phyloP scores from a whole-genome alignment of 371 early-diverging fungal genomes.

The Vittaforma corneae region DNA sequence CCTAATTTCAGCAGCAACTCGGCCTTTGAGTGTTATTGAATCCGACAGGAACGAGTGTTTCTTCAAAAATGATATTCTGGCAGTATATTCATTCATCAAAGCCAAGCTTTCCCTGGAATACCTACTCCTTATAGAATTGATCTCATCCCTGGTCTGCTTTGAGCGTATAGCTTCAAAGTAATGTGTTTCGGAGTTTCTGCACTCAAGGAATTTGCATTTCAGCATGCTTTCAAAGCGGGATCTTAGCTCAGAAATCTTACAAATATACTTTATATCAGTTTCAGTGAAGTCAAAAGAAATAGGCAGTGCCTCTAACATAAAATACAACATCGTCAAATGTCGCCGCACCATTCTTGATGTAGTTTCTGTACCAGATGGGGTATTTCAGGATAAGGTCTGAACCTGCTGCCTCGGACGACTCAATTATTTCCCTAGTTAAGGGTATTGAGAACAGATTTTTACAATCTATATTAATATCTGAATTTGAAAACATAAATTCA shows the following conservation, averaged over 20 bases:
- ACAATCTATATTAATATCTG: too few species aligned
- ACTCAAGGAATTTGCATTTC: constrained; percentile 12
- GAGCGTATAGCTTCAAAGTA: constrained; percentile 26
- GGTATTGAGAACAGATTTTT: neutral
- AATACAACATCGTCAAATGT: constrained; percentile 17
- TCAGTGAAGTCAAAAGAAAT: constrained; percentile 24
- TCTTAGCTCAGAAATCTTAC: constrained; percentile 9
- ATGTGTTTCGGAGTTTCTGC: constrained; percentile 39
- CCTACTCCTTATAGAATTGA: constrained; percentile 24
- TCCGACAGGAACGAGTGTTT: constrained; percentile 41
- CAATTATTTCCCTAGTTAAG: neutral
- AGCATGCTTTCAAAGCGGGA: neutral
- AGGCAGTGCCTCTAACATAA: constrained; percentile 14
- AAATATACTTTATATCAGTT: constrained; percentile 18
- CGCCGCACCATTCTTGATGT: neutral
- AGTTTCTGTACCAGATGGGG: constrained; percentile 7
- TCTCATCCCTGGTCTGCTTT: constrained; percentile 14
- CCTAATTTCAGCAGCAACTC: constrained; percentile 53
- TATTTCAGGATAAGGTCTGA: neutral
- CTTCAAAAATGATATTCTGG: constrained; percentile 47
- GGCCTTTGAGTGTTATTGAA: constrained; percentile 49
- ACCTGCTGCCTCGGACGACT: too few species aligned
- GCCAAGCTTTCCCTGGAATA: constrained; percentile 28
- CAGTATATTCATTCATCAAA: constrained; percentile 50
- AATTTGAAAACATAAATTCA: too few species aligned